These are phyloP conservation scores for Chlorella sp. DNA, from an alignment of 139 green algal species.

Conservation along the genomic window DNA sequence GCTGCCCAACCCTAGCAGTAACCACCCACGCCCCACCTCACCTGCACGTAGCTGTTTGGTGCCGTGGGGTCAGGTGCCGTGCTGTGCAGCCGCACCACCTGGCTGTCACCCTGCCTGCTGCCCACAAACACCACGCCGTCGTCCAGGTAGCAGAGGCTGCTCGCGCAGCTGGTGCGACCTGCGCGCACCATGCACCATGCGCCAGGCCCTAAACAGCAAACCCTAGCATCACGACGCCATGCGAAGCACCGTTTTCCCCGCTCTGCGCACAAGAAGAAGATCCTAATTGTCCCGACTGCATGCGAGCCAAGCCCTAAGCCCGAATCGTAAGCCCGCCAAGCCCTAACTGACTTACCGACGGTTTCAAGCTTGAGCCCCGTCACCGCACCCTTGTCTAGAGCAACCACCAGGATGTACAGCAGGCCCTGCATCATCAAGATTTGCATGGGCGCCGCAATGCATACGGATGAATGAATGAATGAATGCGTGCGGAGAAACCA, in stretches of 20 bases:
- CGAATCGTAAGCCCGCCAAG: no score
- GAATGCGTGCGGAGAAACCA: no score
- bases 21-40: conserved; percentile 3
- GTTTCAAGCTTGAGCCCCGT: conserved; percentile 70
- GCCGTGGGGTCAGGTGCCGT: conserved; percentile 26
- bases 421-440: conserved; percentile 53
- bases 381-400: conserved; percentile 54
- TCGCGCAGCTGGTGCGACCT: conserved; percentile 60
- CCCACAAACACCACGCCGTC: conserved; percentile 88
- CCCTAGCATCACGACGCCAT: no score
- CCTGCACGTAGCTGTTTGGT: conserved; percentile 38
- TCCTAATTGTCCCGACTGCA: no score
- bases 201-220: no score
- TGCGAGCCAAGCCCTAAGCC: no score
- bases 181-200: no score
- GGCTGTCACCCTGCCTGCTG: conserved; percentile 55
- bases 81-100: conserved; percentile 72
- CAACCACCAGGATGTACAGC: conserved; percentile 83
- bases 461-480: no score
- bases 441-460: no score
- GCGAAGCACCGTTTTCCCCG: no score
- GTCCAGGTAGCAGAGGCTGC: conserved; percentile 89
- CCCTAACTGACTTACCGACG: conserved; percentile 45
- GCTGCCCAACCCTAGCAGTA: conserved; percentile 58
- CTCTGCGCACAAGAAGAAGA: no score